Evolutionary conservation across 2,329 filamentous ascomycete genomes (phyloP), one percentile per base, ranked within the genome.

Genomic region (Cucurbitaria berberidis): DNA sequence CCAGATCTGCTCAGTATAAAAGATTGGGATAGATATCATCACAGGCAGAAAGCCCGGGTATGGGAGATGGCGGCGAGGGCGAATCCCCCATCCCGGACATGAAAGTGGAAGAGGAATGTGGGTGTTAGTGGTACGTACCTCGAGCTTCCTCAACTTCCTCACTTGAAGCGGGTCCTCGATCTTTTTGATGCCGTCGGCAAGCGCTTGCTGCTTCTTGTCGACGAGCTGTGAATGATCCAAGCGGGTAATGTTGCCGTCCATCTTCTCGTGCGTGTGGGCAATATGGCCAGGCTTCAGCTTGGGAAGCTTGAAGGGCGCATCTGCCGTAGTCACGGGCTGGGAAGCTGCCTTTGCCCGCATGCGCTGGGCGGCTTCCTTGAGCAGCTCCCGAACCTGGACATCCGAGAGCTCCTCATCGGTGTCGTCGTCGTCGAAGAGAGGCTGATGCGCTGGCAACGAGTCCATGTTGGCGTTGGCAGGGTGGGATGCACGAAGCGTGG

Each of bases 11-110:
- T 83, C 92, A 89, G 89, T 84, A 70, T 77, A 76, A 77, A 75
- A 76, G 77, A 76, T 84, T 87, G 84, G 86, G 84, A 86, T 82
- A 76, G 81, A 82, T 89, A 89, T 93, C 89, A 86, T 93, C 90
- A 91, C 85, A 74, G 77, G 72, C 71, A 61, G n/a, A 15, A 8
- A 18, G 15, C 15, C 16, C 22, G 19, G 36, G 19, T 10, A 21
- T 22, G 52, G 40, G 38, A 39, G 16, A 45, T 55, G 48, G 35
- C 22, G n/a, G 42, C 77, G n/a, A n/a, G n/a, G n/a, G 35, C 35
- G 35, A 10, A 10, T 10, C 11, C 10, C 36, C 19, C 36, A n/a
- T 11, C 36, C 36, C 36, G 21, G 36, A 15, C 7, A 15, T 39
- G 9, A 15, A n/a, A 7, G 19, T 35, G 34, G 11, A 18, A 34